These are phyloP conservation scores for Pseudocercospora pini-densiflorae DNA, from an alignment of 2,329 filamentous ascomycete species.

Conservation along the genomic window DNA sequence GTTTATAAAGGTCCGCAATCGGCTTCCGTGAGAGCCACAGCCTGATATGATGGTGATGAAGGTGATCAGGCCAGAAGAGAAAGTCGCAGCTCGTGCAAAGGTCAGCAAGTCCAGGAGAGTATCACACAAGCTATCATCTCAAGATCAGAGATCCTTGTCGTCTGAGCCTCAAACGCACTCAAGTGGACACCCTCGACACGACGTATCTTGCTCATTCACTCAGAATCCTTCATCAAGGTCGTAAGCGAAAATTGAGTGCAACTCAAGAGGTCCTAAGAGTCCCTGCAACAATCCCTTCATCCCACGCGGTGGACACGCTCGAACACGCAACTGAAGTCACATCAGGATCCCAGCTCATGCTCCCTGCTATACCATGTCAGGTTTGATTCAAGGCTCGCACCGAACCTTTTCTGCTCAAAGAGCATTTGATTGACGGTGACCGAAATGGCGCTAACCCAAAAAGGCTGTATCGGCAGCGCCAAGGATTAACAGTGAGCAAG, in stretches of 20 bases:
- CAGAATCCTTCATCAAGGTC: not conserved
- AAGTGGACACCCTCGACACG: conserved; percentile 5
- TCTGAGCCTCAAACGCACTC: conserved; percentile 9
- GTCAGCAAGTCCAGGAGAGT: conserved; percentile 1
- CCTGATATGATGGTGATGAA: not conserved
- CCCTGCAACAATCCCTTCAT: conserved; percentile 1
- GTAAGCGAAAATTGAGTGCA: conserved; percentile 2
- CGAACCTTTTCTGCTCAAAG: not conserved
- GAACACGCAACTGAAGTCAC: conserved; percentile 5
- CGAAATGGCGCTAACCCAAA: not conserved
- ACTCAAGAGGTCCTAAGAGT: not conserved
- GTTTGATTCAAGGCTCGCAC: conserved; percentile 2
- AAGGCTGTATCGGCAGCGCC: conserved; percentile 1
- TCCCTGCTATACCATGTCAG: not conserved
- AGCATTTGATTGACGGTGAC: not conserved
- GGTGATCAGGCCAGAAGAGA: not conserved
- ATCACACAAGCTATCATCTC: not conserved
- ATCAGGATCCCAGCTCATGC: not conserved
- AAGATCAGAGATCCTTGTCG: not conserved
- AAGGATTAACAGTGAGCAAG: conserved; percentile 16
- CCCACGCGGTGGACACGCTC: conserved; percentile 7
- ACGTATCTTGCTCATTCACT: conserved; percentile 2
- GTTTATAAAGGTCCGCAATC: not conserved
- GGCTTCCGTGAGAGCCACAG: not conserved
- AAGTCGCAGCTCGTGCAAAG: not conserved